A percentile compares a stretch with the other conserved stretches of the same genome.
Evolutionary conservation across 257 asterid species (phyloP).

Genomic region (Sherardia arvensis): DNA sequence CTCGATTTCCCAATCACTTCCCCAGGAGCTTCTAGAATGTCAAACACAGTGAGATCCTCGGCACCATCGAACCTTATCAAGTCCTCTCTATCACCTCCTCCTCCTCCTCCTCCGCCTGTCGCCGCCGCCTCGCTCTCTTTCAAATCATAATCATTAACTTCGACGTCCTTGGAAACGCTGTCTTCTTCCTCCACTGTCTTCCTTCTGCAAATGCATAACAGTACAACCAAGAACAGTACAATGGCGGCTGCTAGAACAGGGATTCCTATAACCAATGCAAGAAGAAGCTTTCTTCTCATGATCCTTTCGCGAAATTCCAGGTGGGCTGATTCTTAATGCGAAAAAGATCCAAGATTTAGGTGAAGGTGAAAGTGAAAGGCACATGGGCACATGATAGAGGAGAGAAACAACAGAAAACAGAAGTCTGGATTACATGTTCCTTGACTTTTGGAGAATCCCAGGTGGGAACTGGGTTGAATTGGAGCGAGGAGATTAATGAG

Average conservation of each 20-base stretch:
- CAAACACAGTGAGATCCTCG: slow-evolving; percentile 49
- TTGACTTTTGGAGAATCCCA: slow-evolving; percentile 15
- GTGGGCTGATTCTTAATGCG: slow-evolving; percentile 4
- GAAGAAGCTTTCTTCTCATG: slow-evolving; percentile 49
- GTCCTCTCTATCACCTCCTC: slow-evolving; percentile 35
- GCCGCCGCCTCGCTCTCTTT: slow-evolving; percentile 17
- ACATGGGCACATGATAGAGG: slow-evolving; percentile 12
- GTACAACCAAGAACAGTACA: slow-evolving; percentile 21
- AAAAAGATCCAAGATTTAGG: slow-evolving; percentile 39
- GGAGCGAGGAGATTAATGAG: background rate
- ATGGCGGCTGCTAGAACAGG: slow-evolving; percentile 25
- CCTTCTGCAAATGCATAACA: slow-evolving; percentile 26
- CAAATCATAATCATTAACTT: slow-evolving; percentile 23
- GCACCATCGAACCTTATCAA: slow-evolving; percentile 63
- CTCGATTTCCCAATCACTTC: slow-evolving; percentile 82
- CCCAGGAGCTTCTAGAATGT: slow-evolving; percentile 82
- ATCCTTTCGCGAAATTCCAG: slow-evolving; percentile 9
- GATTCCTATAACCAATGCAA: slow-evolving; percentile 35
- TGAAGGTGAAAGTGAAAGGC: slow-evolving; percentile 16
- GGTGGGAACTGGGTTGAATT: slow-evolving; percentile 8
- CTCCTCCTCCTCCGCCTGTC: slow-evolving; percentile 12
- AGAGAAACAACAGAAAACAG: slow-evolving; percentile 15
- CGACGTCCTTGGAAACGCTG: slow-evolving; percentile 35
- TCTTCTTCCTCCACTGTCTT: slow-evolving; percentile 16
- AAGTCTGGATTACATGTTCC: background rate